Percentiles rank a stretch among this genome's conserved stretches.
These are phyloP conservation scores for Blastobotrys parvus DNA, from an alignment of 805 yeast genomes.

Conservation along the genomic window DNA sequence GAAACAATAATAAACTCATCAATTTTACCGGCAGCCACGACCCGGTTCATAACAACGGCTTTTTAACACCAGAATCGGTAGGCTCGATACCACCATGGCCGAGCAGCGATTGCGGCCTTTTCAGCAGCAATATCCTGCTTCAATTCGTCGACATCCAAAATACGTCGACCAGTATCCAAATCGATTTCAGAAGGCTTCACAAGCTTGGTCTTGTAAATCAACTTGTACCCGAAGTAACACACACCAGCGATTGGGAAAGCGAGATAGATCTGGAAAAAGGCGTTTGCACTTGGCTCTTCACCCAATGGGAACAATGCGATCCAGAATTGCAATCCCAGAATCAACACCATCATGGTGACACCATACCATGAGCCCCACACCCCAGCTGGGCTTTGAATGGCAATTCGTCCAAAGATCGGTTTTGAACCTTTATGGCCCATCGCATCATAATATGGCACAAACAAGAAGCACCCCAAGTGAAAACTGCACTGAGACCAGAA, in stretches of 20 bases:
- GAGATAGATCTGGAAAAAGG: slow-evolving; percentile 47
- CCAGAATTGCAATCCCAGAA: slow-evolving; percentile 76
- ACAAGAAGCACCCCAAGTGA: slow-evolving; percentile 73
- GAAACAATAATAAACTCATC: too few relatives aligned
- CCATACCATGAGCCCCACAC: slow-evolving; percentile 61
- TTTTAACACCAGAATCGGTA: slow-evolving; percentile 52
- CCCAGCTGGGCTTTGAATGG: slow-evolving; percentile 64
- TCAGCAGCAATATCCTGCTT: slow-evolving; percentile 53
- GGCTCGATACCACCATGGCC: slow-evolving; percentile 40
- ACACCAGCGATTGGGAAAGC: slow-evolving; percentile 39
- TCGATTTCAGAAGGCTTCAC: slow-evolving; percentile 44
- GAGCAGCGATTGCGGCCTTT: slow-evolving; percentile 38
- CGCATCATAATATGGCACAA: slow-evolving; percentile 63
- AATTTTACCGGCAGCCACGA: too few relatives aligned
- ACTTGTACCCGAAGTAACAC: slow-evolving; percentile 37
- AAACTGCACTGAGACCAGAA: slow-evolving; percentile 67
- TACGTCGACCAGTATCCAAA: slow-evolving; percentile 57
- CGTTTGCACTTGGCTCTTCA: slow-evolving; percentile 6
- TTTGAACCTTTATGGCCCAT: slow-evolving; percentile 51
- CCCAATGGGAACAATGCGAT: slow-evolving; percentile 67
- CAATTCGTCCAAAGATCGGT: slow-evolving; percentile 60
- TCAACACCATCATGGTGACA: slow-evolving; percentile 44
- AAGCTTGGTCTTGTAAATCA: slow-evolving; percentile 36
- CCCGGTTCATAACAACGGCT: too few relatives aligned
- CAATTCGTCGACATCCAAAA: slow-evolving; percentile 46